Percentiles rank a stretch among this genome's conserved stretches.
Conservation (phyloP, 345 rosid species). For the Populus ilicifolia region DNA sequence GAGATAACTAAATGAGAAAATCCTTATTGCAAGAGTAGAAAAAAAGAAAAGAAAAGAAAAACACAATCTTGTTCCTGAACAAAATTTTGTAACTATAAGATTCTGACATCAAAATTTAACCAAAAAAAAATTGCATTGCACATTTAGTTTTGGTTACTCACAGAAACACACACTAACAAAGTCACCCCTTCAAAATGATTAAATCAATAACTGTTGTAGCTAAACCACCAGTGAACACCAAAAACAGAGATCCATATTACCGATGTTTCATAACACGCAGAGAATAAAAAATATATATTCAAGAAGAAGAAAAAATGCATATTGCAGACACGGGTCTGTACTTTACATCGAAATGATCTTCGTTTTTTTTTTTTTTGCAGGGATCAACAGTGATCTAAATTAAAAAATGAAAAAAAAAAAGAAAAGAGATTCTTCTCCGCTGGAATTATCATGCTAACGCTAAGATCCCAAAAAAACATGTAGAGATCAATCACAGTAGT, state of each 20-base stretch:
- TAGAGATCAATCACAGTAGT: conserved; percentile 7
- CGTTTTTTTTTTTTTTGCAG: too few relatives aligned
- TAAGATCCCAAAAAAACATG: conserved; percentile 20
- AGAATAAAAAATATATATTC: neutral
- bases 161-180: neutral
- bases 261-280: neutral
- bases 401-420: neutral
- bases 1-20: neutral
- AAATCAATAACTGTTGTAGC: neutral
- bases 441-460: neutral
- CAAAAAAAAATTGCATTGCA: neutral
- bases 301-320: neutral
- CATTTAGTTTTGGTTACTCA: neutral
- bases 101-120: neutral
- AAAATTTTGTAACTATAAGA: neutral
- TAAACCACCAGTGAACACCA: neutral
- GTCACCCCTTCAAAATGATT: neutral
- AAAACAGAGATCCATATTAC: neutral
- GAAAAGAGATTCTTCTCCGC: neutral
- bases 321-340: neutral
- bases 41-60: neutral
- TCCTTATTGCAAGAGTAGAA: neutral
- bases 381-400: neutral
- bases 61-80: neutral
- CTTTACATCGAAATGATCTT: neutral